phyloP scores from a whole-genome alignment of 2,329 filamentous ascomycete species.

The Alternaria ventricosa region DNA sequence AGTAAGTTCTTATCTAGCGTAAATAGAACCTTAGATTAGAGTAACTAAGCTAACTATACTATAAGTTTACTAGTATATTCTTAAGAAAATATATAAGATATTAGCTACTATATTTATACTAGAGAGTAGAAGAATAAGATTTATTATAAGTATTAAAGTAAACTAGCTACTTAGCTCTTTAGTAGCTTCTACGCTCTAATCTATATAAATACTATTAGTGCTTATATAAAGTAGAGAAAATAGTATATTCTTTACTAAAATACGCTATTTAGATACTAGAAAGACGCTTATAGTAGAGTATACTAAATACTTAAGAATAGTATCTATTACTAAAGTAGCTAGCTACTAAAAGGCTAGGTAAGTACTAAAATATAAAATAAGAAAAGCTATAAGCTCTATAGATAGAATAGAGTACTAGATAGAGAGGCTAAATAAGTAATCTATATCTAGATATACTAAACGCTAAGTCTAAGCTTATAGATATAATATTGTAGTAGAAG shows the following conservation, averaged over 20 bases:
- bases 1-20: conserved; percentile 6
- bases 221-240: conserved; percentile 2
- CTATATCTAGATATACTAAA: not conserved
- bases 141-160: conserved; percentile 15
- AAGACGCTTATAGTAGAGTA: conserved; percentile 11
- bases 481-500: conserved; percentile 1
- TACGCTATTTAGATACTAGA: not conserved
- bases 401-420: conserved; percentile 9
- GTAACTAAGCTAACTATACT: conserved; percentile 6
- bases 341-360: conserved; percentile 1
- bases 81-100: conserved; percentile 10
- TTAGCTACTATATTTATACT: conserved; percentile 10
- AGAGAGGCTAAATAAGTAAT: not conserved
- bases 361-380: conserved; percentile 2
- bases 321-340: conserved; percentile 1
- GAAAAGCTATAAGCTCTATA: conserved; percentile 1
- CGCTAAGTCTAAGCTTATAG: not conserved
- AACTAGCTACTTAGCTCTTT: conserved; percentile 13
- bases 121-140: conserved; percentile 14
- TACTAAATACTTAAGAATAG: conserved; percentile 13
- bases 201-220: conserved; percentile 13
- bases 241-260: not conserved
- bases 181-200: not conserved
- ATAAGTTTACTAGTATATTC: conserved; percentile 2
- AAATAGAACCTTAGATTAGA: conserved; percentile 8